These are phyloP conservation scores for Oldenlandia corymbosa DNA, from an alignment of 257 asterid species.

Conservation along the genomic window DNA sequence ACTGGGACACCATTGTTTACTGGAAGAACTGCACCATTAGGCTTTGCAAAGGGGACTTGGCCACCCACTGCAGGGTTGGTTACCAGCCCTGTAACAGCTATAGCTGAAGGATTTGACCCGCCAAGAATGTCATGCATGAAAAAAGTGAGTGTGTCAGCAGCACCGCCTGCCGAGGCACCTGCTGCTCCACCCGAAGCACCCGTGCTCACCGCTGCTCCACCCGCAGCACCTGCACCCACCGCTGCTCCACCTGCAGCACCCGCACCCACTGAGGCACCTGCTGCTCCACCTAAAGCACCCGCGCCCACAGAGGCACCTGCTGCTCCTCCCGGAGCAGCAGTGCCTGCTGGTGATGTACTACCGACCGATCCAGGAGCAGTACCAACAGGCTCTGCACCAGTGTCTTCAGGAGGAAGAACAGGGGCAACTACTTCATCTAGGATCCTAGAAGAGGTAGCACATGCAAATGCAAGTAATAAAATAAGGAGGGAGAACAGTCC, in stretches of 20 bases:
- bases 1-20: conserved; percentile 54
- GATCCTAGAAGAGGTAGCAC: conserved; percentile 25
- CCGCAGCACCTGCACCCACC: neutral
- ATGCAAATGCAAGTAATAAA: conserved; percentile 16
- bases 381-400: conserved; percentile 3
- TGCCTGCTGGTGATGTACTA: neutral
- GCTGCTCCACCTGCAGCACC: neutral
- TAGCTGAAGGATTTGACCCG: conserved; percentile 74
- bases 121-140: conserved; percentile 92
- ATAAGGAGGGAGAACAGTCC: conserved; percentile 16
- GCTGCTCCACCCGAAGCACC: conserved; percentile 13
- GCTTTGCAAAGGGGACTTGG: conserved; percentile 84
- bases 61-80: conserved; percentile 73
- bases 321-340: conserved; percentile 3
- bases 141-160: conserved; percentile 53
- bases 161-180: conserved; percentile 6
- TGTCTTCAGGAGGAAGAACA: conserved; percentile 14
- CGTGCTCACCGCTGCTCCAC: conserved; percentile 6
- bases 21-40: conserved; percentile 76
- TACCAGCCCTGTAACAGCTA: conserved; percentile 74
- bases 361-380: conserved; percentile 8
- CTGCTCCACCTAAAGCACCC: neutral
- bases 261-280: conserved; percentile 2
- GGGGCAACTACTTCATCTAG: conserved; percentile 29
- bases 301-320: conserved; percentile 1